phyloP scores from a whole-genome alignment of 2,329 filamentous ascomycete species.

The Trichoderma breve region DNA sequence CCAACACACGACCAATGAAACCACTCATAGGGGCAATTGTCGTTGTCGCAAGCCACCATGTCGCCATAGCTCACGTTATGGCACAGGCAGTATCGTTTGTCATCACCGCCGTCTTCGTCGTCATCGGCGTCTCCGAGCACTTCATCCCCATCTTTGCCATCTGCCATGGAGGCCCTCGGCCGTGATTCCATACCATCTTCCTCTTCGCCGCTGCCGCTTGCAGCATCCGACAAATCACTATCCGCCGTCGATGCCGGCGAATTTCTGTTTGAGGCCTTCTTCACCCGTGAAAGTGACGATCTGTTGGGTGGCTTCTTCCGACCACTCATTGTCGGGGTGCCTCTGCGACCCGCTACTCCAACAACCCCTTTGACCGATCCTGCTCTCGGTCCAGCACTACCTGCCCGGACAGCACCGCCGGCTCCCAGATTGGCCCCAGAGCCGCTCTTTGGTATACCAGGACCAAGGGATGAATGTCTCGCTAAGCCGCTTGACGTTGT shows the following conservation, averaged over 20 bases:
- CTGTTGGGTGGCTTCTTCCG: constrained; percentile 55
- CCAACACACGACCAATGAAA: constrained; percentile 79
- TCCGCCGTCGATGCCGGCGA: constrained; percentile 63
- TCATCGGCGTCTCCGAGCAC: constrained; percentile 55
- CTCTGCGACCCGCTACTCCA: constrained; percentile 45
- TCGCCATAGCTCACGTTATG: constrained; percentile 82
- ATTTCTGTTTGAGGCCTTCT: constrained; percentile 56
- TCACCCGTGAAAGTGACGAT: constrained; percentile 62
- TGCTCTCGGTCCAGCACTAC: constrained; percentile 59
- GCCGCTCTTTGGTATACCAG: constrained; percentile 56
- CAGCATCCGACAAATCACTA: constrained; percentile 64
- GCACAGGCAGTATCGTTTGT: constrained; percentile 81
- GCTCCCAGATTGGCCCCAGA: constrained; percentile 28
- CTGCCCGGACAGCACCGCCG: constrained; percentile 45
- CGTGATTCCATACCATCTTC: constrained; percentile 41
- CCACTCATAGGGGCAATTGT: constrained; percentile 78
- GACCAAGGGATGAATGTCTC: constrained; percentile 61
- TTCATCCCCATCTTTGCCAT: constrained; percentile 46
- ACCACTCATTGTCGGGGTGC: constrained; percentile 43
- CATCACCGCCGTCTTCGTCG: constrained; percentile 70
- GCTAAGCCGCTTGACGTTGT: constrained; percentile 57
- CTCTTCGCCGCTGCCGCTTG: constrained; percentile 53
- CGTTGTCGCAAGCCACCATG: constrained; percentile 88
- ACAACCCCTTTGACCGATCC: constrained; percentile 45
- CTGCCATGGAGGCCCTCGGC: constrained; percentile 35